Conservation (phyloP, 2,329 filamentous ascomycete species). For the Gyromitra esculenta region DNA sequence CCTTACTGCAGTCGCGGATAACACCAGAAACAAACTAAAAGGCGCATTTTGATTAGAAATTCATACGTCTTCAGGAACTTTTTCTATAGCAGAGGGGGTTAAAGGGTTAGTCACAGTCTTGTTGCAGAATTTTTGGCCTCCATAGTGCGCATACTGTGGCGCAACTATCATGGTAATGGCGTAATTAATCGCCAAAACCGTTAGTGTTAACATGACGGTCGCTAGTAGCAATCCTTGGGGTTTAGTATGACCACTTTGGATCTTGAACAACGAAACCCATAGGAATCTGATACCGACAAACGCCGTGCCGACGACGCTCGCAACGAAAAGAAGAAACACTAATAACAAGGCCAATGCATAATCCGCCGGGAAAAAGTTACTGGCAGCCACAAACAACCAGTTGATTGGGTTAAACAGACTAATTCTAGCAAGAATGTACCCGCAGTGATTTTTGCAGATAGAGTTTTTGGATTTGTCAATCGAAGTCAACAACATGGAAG, state of each 20-base stretch:
- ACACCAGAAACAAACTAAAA: slow-evolving; percentile 61
- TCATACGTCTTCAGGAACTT: not conserved
- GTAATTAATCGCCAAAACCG: slow-evolving; percentile 92
- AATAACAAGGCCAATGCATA: slow-evolving; percentile 88
- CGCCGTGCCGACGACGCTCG: slow-evolving; percentile 85
- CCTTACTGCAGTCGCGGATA: slow-evolving; percentile 77
- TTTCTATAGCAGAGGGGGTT: not conserved
- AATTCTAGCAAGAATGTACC: slow-evolving; percentile 87
- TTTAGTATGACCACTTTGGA: slow-evolving; percentile 85
- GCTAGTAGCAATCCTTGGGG: slow-evolving; percentile 91
- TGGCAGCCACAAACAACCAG: slow-evolving; percentile 82
- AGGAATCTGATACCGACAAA: slow-evolving; percentile 92
- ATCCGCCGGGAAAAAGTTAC: slow-evolving; percentile 87
- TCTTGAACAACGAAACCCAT: slow-evolving; percentile 92
- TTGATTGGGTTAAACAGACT: slow-evolving; percentile 97
- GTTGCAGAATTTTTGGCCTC: slow-evolving; percentile 92
- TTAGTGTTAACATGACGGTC: slow-evolving; percentile 88
- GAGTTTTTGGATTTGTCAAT: slow-evolving; percentile 98
- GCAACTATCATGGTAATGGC: slow-evolving; percentile 91
- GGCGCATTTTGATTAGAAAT: slow-evolving; percentile 17
- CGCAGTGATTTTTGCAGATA: slow-evolving; percentile 86
- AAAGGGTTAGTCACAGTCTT: slow-evolving; percentile 69
- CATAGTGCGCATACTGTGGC: slow-evolving; percentile 93
- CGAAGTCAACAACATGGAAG: slow-evolving; percentile 90
- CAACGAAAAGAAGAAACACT: slow-evolving; percentile 85